These are phyloP conservation scores for Cephalotrichum gorgonifer DNA, from an alignment of 2,329 filamentous ascomycete genomes.

Conservation along the genomic window DNA sequence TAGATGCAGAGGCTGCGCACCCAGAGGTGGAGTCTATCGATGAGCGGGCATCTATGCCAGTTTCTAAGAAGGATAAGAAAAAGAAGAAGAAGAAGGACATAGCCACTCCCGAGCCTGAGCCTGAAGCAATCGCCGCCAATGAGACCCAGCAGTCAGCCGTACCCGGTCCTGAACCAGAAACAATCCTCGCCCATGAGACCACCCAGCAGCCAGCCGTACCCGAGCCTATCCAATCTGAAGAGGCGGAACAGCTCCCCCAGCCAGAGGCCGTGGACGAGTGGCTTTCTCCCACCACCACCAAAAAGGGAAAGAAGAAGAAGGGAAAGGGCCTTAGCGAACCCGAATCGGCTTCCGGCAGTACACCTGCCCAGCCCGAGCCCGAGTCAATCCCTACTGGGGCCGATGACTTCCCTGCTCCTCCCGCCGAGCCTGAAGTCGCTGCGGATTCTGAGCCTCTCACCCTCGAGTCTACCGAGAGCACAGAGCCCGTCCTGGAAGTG, in stretches of 20 bases:
- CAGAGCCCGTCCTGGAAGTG: neutral
- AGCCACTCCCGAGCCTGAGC: neutral
- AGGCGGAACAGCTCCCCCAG: neutral
- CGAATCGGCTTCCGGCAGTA: neutral
- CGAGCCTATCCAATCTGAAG: neutral
- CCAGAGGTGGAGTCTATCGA: neutral
- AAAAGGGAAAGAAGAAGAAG: constrained; percentile 1
- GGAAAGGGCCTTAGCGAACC: neutral
- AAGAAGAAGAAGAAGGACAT: constrained; percentile 1
- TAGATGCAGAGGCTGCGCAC: neutral
- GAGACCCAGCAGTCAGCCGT: too few species aligned
- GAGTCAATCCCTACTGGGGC: neutral
- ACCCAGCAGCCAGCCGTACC: neutral
- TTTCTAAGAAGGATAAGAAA: neutral
- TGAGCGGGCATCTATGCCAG: neutral
- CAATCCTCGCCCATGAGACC: too few species aligned
- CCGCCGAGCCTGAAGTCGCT: neutral
- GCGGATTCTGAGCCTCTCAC: neutral
- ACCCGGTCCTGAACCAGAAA: too few species aligned
- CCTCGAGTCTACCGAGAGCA: neutral
- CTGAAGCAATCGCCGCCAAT: neutral
- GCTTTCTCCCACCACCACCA: too few species aligned
- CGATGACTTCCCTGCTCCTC: neutral
- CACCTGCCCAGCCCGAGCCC: neutral
- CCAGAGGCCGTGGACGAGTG: neutral